These are phyloP conservation scores for Globisporangium heterothallicum DNA, from an alignment of 352 stramenopile species.

Conservation along the genomic window DNA sequence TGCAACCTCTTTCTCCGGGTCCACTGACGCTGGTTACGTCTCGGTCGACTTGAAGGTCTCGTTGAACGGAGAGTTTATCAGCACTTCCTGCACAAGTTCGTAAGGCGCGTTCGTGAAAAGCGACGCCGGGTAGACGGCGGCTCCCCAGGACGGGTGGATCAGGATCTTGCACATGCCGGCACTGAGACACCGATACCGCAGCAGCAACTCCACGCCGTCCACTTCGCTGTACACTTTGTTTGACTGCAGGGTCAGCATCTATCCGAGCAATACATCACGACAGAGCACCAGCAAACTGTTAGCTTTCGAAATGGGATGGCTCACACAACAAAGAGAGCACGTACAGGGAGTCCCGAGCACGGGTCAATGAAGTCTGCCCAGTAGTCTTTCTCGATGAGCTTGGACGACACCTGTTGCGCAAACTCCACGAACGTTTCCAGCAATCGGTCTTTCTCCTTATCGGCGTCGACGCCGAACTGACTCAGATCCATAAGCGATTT, in stretches of 20 bases:
- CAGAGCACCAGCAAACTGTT: not conserved
- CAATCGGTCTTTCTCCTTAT: slow-evolving; percentile 94
- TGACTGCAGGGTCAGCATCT: slow-evolving; percentile 90
- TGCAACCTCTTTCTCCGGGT: slow-evolving; percentile 18
- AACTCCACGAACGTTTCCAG: slow-evolving; percentile 94
- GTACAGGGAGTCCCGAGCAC: slow-evolving; percentile 91
- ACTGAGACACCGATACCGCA: slow-evolving; percentile 77
- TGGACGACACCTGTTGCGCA: slow-evolving; percentile 79
- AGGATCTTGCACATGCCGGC: slow-evolving; percentile 97
- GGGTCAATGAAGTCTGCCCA: slow-evolving; percentile 98
- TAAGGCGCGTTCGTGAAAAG: slow-evolving; percentile 93
- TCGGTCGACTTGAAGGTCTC: slow-evolving; percentile 5
- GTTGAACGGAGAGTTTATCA: slow-evolving; percentile 29
- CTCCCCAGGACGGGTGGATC: slow-evolving; percentile 93
- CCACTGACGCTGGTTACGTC: slow-evolving; percentile 18
- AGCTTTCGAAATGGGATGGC: not conserved
- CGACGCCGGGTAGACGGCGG: slow-evolving; percentile 93
- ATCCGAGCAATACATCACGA: not conserved
- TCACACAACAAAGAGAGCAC: slow-evolving; percentile 9
- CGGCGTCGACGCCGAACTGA: slow-evolving; percentile 90
- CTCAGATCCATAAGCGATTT: slow-evolving; percentile 91
- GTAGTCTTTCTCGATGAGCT: slow-evolving; percentile 70
- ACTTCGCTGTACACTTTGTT: slow-evolving; percentile 96
- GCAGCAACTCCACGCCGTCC: slow-evolving; percentile 89
- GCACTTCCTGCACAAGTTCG: slow-evolving; percentile 63